A percentile compares a stretch with the other conserved stretches of the same genome.
These are phyloP conservation scores for Ceriops decandra DNA, from an alignment of 345 rosid genomes.

Conservation along the genomic window DNA sequence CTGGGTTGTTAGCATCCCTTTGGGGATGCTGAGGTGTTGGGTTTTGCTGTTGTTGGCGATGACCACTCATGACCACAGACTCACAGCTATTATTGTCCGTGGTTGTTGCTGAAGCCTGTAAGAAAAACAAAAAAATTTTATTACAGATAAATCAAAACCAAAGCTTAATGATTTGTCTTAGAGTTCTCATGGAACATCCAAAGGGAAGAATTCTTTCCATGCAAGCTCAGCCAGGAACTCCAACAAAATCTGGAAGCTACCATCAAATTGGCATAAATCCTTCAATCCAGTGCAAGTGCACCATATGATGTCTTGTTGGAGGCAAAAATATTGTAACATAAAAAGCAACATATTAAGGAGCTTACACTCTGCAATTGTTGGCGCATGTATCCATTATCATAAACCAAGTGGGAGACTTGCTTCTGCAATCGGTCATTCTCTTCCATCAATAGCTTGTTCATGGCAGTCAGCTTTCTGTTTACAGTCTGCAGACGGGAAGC, in stretches of 20 bases:
- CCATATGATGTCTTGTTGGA: too few relatives aligned
- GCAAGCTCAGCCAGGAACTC: too few relatives aligned
- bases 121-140: neutral
- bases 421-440: conserved; percentile 97
- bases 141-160: neutral
- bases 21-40: conserved; percentile 89
- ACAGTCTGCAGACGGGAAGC: conserved; percentile 86
- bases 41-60: conserved; percentile 96
- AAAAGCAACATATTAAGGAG: neutral
- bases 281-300: too few relatives aligned
- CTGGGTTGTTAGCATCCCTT: conserved; percentile 96
- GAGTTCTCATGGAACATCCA: neutral
- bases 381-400: conserved; percentile 85
- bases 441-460: conserved; percentile 97
- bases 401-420: conserved; percentile 94
- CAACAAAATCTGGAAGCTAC: too few relatives aligned
- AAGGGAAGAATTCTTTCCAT: too few relatives aligned
- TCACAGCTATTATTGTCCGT: conserved; percentile 96
- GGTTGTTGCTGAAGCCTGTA: conserved; percentile 85
- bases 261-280: too few relatives aligned
- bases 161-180: neutral
- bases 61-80: conserved; percentile 98
- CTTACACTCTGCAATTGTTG: conserved; percentile 69
- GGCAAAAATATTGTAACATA: too few relatives aligned
- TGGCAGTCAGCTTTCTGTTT: conserved; percentile 79